Evolutionary conservation across 2,329 filamentous ascomycete genomes (phyloP).

Genomic region (Colletotrichum cereale): DNA sequence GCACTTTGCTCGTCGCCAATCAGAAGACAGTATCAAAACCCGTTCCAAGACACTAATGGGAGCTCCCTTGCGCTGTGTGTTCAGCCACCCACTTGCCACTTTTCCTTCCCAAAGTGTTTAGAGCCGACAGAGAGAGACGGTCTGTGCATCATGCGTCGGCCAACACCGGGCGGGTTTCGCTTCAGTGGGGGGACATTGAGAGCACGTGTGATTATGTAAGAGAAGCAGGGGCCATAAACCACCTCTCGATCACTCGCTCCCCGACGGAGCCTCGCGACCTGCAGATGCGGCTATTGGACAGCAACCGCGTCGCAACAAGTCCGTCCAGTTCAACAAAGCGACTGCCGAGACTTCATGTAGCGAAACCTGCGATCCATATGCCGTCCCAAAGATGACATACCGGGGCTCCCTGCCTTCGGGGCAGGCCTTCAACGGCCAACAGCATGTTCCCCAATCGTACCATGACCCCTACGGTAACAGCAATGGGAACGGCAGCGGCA

Average conservation of each 20-base stretch:
- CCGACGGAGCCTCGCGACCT: conserved; percentile 34
- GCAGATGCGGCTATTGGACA: conserved; percentile 38
- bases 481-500: conserved; percentile 39
- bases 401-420: conserved; percentile 55
- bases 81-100: neutral
- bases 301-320: conserved; percentile 37
- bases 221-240: conserved; percentile 1
- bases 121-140: neutral
- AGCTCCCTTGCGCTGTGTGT: neutral
- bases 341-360: conserved; percentile 30
- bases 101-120: neutral
- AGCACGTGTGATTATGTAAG: conserved; percentile 40
- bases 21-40: neutral
- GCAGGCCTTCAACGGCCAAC: conserved; percentile 55
- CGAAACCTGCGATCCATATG: conserved; percentile 40
- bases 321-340: conserved; percentile 32
- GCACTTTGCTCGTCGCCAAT: conserved; percentile 22
- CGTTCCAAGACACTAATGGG: neutral
- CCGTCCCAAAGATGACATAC: conserved; percentile 50
- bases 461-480: conserved; percentile 30
- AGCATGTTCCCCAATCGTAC: conserved; percentile 41
- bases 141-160: conserved; percentile 23
- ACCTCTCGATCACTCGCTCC: conserved; percentile 20
- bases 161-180: neutral
- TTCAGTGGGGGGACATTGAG: neutral